phyloP scores from a whole-genome alignment of 176 grass and related monocot genomes.

The Carex parvula region DNA sequence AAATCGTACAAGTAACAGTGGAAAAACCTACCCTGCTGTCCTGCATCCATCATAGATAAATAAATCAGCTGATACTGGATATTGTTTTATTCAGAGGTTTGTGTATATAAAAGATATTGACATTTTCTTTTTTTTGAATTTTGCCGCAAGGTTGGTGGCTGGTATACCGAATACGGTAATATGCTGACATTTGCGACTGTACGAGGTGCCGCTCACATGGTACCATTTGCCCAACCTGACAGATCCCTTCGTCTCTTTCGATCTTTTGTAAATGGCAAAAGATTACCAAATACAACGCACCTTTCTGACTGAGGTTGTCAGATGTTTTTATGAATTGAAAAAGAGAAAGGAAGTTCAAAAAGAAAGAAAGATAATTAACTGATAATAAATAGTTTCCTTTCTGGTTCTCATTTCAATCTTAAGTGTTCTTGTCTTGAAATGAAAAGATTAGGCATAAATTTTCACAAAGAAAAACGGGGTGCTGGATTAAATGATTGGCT shows the following conservation, averaged over 20 bases:
- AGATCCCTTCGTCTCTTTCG: slow-evolving; percentile 66
- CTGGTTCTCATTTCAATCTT: not conserved
- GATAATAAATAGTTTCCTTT: slow-evolving; percentile 5
- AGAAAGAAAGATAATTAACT: not conserved
- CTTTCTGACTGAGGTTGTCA: slow-evolving; percentile 35
- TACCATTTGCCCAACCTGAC: slow-evolving; percentile 77
- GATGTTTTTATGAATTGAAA: not conserved
- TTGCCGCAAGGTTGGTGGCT: slow-evolving; percentile 76
- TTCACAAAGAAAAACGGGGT: not conserved
- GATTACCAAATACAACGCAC: slow-evolving; percentile 70
- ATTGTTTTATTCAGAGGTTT: no score
- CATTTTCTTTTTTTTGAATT: not conserved
- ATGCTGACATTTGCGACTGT: slow-evolving; percentile 85
- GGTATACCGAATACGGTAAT: slow-evolving; percentile 84
- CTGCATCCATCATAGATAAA: no score
- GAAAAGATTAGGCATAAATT: not conserved
- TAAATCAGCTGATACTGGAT: no score
- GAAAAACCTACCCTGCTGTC: not conserved
- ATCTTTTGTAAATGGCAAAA: slow-evolving; percentile 60
- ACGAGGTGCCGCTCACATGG: slow-evolving; percentile 90
- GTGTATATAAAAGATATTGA: not conserved
- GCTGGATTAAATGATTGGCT: not conserved
- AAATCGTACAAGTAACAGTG: not conserved
- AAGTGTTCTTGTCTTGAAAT: slow-evolving; percentile 15
- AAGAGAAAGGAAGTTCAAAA: not conserved